A percentile compares a stretch with the other conserved stretches of the same genome.
Evolutionary conservation across 2,329 filamentous ascomycete genomes (phyloP).

Genomic region (Cordyceps cateniannulata): DNA sequence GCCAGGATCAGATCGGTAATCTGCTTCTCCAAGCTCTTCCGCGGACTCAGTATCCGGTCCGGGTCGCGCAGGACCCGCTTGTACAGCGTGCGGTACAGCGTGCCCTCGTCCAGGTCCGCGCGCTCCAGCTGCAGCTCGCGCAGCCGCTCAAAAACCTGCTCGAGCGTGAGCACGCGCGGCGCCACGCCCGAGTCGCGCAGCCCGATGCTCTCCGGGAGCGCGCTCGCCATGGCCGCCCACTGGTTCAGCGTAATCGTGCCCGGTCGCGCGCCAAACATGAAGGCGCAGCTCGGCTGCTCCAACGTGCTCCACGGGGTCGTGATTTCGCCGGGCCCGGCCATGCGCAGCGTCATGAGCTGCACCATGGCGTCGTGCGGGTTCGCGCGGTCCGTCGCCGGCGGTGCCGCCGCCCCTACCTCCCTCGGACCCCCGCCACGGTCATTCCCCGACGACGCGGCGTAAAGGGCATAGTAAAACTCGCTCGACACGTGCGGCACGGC

Average conservation of each 20-base stretch:
- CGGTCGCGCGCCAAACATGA: slow-evolving; percentile 57
- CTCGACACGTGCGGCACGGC: slow-evolving; percentile 49
- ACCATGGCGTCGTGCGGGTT: slow-evolving; percentile 50
- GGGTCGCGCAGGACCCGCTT: slow-evolving; percentile 61
- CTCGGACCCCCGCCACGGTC: slow-evolving; percentile 21
- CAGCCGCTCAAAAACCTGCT: slow-evolving; percentile 51
- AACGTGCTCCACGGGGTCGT: slow-evolving; percentile 60
- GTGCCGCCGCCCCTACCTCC: too few species aligned
- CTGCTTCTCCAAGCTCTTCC: slow-evolving; percentile 61
- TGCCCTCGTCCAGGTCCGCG: slow-evolving; percentile 50
- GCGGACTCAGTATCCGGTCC: slow-evolving; percentile 53
- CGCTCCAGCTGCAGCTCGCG: slow-evolving; percentile 50
- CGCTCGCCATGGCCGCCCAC: slow-evolving; percentile 56
- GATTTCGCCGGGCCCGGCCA: slow-evolving; percentile 36
- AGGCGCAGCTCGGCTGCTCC: slow-evolving; percentile 67
- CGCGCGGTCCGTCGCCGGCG: slow-evolving; percentile 34
- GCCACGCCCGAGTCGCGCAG: slow-evolving; percentile 51
- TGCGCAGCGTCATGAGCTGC: slow-evolving; percentile 50
- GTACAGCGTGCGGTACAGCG: slow-evolving; percentile 60
- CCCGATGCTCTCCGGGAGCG: slow-evolving; percentile 47
- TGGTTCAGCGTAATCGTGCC: slow-evolving; percentile 68
- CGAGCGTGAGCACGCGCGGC: slow-evolving; percentile 55
- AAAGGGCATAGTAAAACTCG: slow-evolving; percentile 50
- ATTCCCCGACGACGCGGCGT: slow-evolving; percentile 42
- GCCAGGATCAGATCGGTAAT: slow-evolving; percentile 67